Percentiles rank a stretch among this genome's conserved stretches.
Evolutionary conservation across 1,284 basidiomycete species (phyloP).

Genomic region (Singerocomus rubriflavus): DNA sequence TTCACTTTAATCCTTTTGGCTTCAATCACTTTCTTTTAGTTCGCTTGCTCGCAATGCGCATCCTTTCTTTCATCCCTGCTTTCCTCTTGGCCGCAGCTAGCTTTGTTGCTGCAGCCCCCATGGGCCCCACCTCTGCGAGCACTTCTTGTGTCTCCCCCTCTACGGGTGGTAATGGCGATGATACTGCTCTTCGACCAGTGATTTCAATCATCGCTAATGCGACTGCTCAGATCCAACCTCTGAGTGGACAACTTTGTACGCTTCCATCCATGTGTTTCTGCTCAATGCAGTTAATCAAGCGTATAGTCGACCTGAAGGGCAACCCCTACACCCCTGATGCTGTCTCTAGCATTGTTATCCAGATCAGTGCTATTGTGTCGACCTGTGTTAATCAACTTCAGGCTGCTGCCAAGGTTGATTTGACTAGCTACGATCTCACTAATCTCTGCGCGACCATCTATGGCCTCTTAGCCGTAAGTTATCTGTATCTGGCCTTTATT

Average conservation of each 20-base stretch:
- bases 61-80: conserved; percentile 26
- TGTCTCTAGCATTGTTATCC: conserved; percentile 11
- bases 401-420: conserved; percentile 2
- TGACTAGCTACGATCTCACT: conserved; percentile 8
- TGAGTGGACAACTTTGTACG: conserved; percentile 15
- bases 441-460: conserved; percentile 9
- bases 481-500: too few relatives aligned
- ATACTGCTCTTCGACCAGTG: conserved; percentile 13
- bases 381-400: conserved; percentile 14
- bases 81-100: conserved; percentile 15
- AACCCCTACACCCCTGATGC: conserved; percentile 12
- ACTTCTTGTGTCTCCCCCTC: conserved; percentile 7
- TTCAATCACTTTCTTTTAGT: conserved; percentile 15
- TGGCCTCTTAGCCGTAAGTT: conserved; percentile 5
- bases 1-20: conserved; percentile 5
- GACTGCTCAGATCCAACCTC: conserved; percentile 8
- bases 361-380: conserved; percentile 14
- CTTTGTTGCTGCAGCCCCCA: conserved; percentile 18
- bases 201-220: conserved; percentile 19
- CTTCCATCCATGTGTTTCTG: neutral
- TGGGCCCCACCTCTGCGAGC: neutral
- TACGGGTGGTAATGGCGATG: conserved; percentile 6
- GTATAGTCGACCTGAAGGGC: conserved; percentile 6
- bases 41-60: conserved; percentile 19
- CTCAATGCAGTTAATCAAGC: neutral